Conservation (phyloP, 2,329 filamentous ascomycete genomes). For the Aaosphaeria arxii region DNA sequence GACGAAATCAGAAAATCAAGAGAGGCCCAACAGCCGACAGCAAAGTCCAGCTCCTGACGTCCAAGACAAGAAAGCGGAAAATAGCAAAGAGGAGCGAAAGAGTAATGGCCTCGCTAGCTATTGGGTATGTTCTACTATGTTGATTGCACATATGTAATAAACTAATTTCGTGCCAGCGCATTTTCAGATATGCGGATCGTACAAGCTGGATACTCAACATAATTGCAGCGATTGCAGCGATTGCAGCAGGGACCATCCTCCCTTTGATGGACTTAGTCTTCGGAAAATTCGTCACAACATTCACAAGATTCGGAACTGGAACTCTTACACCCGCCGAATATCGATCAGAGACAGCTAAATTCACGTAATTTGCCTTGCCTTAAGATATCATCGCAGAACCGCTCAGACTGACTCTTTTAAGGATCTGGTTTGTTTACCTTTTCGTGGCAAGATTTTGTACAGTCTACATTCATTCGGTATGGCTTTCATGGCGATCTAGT, state of each 20-base stretch:
- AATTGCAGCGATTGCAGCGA: constrained; percentile 34
- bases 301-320: constrained; percentile 43
- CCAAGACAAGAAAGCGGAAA: constrained; percentile 1
- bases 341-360: constrained; percentile 36
- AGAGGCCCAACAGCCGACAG: background rate
- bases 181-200: constrained; percentile 34
- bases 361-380: constrained; percentile 20
- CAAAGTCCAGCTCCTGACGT: background rate
- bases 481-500: background rate
- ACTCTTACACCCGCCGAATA: constrained; percentile 31
- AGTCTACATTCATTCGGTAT: constrained; percentile 48
- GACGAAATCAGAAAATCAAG: too few relatives aligned
- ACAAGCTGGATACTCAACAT: constrained; percentile 29
- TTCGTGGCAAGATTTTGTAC: constrained; percentile 65
- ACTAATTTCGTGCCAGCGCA: constrained; percentile 15
- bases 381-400: constrained; percentile 5
- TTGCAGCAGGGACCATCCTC: constrained; percentile 44
- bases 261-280: constrained; percentile 51
- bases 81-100: constrained; percentile 9
- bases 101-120: constrained; percentile 20
- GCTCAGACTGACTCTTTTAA: constrained; percentile 20
- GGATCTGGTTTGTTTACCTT: constrained; percentile 67
- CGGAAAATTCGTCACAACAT: constrained; percentile 47
- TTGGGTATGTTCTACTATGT: constrained; percentile 1
- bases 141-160: too few relatives aligned